phyloP scores from a whole-genome alignment of 768 basidiomycete genomes.

The Lenzites betulinus region DNA sequence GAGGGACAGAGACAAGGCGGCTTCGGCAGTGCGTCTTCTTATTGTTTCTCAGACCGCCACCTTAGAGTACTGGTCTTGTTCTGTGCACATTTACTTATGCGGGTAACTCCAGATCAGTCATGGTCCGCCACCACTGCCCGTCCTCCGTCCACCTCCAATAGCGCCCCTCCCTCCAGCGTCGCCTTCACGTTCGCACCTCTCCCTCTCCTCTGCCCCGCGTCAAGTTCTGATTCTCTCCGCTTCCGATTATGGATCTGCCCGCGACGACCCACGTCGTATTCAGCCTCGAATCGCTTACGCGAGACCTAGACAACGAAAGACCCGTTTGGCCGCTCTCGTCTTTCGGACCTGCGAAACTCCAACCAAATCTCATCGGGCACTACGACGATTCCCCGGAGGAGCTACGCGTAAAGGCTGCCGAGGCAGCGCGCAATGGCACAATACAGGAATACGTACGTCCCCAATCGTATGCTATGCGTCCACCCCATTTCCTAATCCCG shows the following conservation, averaged over 20 bases:
- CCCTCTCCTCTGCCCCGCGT: slow-evolving; percentile 1
- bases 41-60: slow-evolving; percentile 6
- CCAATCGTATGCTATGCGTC: neutral
- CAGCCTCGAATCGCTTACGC: slow-evolving; percentile 63
- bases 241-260: neutral
- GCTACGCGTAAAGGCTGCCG: slow-evolving; percentile 63
- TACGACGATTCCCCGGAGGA: slow-evolving; percentile 82
- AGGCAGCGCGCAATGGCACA: slow-evolving; percentile 56
- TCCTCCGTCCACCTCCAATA: slow-evolving; percentile 4
- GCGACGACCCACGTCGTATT: neutral
- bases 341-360: slow-evolving; percentile 76
- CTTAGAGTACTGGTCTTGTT: no score
- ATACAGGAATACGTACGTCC: slow-evolving; percentile 69
- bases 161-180: slow-evolving; percentile 10
- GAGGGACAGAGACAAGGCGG: slow-evolving; percentile 36
- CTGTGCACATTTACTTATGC: neutral
- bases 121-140: slow-evolving; percentile 13
- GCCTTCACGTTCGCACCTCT: slow-evolving; percentile 30
- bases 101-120: slow-evolving; percentile 22
- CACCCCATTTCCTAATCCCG: neutral
- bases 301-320: slow-evolving; percentile 68
- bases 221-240: slow-evolving; percentile 2
- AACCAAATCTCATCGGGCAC: slow-evolving; percentile 62
- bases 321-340: slow-evolving; percentile 80
- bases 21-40: slow-evolving; percentile 53